Percentiles rank a stretch among this genome's conserved stretches.
These are phyloP conservation scores for Murraya paniculata DNA, from an alignment of 345 rosid genomes.

Conservation along the genomic window DNA sequence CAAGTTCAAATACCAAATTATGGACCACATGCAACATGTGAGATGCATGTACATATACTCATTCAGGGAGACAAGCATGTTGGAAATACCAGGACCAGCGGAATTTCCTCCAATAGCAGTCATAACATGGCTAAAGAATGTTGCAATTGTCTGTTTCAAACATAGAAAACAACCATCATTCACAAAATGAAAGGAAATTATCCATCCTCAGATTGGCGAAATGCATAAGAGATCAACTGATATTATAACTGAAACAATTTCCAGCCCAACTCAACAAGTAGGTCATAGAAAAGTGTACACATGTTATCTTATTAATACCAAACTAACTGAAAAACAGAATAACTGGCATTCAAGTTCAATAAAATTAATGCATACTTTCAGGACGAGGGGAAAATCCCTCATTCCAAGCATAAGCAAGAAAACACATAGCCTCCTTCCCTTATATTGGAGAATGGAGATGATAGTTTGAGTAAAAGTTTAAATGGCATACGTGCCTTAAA, in stretches of 20 bases:
- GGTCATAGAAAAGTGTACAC: background rate
- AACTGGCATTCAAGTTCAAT: background rate
- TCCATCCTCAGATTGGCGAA: background rate
- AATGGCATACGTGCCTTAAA: background rate
- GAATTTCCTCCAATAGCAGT: slow-evolving; percentile 50
- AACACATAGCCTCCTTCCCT: background rate
- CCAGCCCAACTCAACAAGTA: background rate
- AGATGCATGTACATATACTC: background rate
- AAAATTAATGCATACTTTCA: background rate
- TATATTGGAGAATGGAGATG: background rate
- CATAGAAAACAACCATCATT: slow-evolving; percentile 5
- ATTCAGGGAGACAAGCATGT: background rate
- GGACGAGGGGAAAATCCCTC: background rate
- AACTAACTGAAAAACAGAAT: background rate
- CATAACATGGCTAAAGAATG: slow-evolving; percentile 51
- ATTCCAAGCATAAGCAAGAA: background rate
- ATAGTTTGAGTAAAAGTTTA: background rate
- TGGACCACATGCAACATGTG: background rate
- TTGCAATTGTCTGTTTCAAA: slow-evolving; percentile 40
- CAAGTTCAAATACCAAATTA: slow-evolving; percentile 2
- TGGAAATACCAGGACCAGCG: slow-evolving; percentile 47
- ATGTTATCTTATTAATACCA: background rate
- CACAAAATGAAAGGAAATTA: slow-evolving; percentile 9
- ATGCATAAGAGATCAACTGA: background rate
- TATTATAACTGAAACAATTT: background rate